phyloP scores from a whole-genome alignment of 495 filamentous ascomycete species.

The Lepraria neglecta region DNA sequence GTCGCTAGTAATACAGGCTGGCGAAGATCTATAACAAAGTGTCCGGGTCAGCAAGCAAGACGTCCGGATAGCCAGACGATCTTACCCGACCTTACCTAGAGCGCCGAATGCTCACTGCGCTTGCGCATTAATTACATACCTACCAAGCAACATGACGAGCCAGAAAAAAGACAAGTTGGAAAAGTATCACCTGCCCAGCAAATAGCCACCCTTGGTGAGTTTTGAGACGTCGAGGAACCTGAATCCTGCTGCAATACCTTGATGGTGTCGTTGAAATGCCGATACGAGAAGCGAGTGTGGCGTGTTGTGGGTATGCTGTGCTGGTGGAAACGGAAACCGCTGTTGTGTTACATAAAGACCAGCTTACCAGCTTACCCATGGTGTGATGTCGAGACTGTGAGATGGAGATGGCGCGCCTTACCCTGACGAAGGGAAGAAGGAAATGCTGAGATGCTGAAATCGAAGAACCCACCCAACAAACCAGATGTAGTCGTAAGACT shows the following conservation, averaged over 20 bases:
- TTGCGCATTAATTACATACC: slow-evolving; percentile 46
- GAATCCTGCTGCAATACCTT: background rate
- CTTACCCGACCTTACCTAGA: slow-evolving; percentile 70
- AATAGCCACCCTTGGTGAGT: background rate
- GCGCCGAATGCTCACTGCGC: slow-evolving; percentile 17
- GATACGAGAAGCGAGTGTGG: slow-evolving; percentile 4
- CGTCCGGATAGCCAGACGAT: slow-evolving; percentile 30
- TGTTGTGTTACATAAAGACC: slow-evolving; percentile 1
- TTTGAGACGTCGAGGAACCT: background rate
- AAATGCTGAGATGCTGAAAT: slow-evolving; percentile 38
- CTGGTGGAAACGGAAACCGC: background rate
- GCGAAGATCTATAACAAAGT: slow-evolving; percentile 12
- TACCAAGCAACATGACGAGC: slow-evolving; percentile 32
- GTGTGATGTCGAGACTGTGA: slow-evolving; percentile 7
- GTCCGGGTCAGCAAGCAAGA: slow-evolving; percentile 27
- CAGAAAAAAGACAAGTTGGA: background rate
- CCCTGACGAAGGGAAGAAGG: slow-evolving; percentile 54
- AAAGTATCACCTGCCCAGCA: slow-evolving; percentile 7
- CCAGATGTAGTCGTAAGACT: slow-evolving; percentile 30
- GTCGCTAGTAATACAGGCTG: slow-evolving; percentile 15
- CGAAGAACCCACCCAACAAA: slow-evolving; percentile 45
- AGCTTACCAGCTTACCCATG: slow-evolving; percentile 20
- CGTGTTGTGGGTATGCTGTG: slow-evolving; percentile 5
- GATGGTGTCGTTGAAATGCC: background rate
- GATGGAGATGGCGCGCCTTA: slow-evolving; percentile 43